phyloP scores from a whole-genome alignment of 805 yeast species.

The Suhomyces pyralidae region DNA sequence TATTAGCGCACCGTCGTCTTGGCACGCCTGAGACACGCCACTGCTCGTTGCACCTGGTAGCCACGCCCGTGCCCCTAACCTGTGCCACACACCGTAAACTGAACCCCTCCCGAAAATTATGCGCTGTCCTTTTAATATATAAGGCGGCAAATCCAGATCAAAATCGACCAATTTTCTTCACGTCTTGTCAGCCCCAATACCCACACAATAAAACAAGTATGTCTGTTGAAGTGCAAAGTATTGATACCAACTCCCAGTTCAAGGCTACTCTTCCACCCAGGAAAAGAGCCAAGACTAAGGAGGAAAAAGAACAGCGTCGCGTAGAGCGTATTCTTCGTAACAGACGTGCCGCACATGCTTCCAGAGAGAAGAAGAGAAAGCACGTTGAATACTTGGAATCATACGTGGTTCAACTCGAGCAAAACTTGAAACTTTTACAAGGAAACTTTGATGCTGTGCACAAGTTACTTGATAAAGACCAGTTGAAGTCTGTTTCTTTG shows the following conservation, averaged over 20 bases:
- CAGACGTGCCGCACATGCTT: slow-evolving; percentile 96
- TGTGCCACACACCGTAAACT: neutral
- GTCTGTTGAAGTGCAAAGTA: slow-evolving; percentile 2
- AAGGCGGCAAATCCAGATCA: neutral
- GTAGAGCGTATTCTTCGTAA: slow-evolving; percentile 90
- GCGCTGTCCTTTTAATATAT: slow-evolving; percentile 2
- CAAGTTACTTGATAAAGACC: slow-evolving; percentile 10
- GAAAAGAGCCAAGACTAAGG: slow-evolving; percentile 93
- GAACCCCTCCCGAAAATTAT: neutral
- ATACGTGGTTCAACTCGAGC: slow-evolving; percentile 46
- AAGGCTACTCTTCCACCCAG: slow-evolving; percentile 77
- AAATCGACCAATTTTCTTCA: neutral
- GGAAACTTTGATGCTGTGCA: slow-evolving; percentile 22
- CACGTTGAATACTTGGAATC: slow-evolving; percentile 83
- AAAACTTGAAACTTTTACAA: slow-evolving; percentile 24
- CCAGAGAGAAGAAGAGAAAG: slow-evolving; percentile 91
- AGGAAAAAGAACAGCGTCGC: slow-evolving; percentile 95
- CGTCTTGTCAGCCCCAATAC: neutral
- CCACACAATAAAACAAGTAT: neutral
- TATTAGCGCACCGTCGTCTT: neutral
- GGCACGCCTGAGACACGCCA: neutral
- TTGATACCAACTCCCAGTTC: slow-evolving; percentile 10
- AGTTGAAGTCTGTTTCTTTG: slow-evolving; percentile 7
- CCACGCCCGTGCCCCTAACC: neutral
- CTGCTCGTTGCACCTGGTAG: neutral